phyloP scores from a whole-genome alignment of 2,329 filamentous ascomycete genomes.

The Fusarium mangiferae region DNA sequence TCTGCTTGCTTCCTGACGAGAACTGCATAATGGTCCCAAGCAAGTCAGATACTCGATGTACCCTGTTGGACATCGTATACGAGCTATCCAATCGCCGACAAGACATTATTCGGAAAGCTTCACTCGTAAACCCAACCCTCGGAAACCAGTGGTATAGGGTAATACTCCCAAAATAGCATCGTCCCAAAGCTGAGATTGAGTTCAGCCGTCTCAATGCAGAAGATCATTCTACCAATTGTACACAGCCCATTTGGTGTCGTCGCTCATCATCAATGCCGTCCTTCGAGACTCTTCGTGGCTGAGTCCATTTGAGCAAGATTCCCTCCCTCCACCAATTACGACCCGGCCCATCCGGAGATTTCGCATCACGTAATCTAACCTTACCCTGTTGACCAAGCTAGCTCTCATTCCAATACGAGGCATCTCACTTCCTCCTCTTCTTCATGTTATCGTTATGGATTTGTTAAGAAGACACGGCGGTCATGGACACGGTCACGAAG shows the following conservation, averaged over 20 bases:
- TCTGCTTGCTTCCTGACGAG: neutral
- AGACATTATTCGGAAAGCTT: neutral
- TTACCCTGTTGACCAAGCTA: constrained; percentile 19
- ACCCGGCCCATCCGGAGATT: constrained; percentile 16
- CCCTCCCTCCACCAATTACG: constrained; percentile 23
- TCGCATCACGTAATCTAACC: constrained; percentile 39
- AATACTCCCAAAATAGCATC: neutral
- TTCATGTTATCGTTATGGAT: constrained; percentile 17
- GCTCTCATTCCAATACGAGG: constrained; percentile 13
- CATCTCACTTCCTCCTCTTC: neutral
- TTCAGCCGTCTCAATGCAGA: neutral
- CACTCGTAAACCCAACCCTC: neutral
- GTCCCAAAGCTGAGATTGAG: neutral
- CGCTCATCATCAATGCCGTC: neutral
- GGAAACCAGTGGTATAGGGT: neutral
- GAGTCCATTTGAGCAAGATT: constrained; percentile 43
- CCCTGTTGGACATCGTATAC: neutral
- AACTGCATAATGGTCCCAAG: neutral
- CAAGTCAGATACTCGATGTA: neutral
- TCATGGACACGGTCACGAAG: constrained; percentile 32
- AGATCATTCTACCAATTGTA: neutral
- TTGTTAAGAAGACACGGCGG: constrained; percentile 36
- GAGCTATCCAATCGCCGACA: neutral
- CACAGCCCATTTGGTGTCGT: neutral
- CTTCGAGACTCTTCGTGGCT: neutral